phyloP scores from a whole-genome alignment of 1,139 yeast genomes.

The Lodderomyces orthopsilosis region DNA sequence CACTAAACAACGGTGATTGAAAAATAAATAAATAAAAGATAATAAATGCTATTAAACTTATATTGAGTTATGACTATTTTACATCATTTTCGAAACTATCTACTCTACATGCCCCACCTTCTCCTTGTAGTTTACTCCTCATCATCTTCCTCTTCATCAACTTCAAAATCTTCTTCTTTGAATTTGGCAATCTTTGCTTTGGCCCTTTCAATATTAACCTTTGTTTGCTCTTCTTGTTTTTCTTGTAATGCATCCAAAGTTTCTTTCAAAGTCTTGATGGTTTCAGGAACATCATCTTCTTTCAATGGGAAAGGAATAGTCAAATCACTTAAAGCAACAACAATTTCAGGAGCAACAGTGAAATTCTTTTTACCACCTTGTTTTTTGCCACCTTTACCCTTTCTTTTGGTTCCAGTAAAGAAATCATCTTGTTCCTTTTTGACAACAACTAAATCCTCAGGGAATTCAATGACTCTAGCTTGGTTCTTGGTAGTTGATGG shows the following conservation, averaged over 20 bases:
- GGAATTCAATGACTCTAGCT: conserved; percentile 55
- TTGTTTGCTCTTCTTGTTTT: conserved; percentile 81
- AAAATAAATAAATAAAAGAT: background rate
- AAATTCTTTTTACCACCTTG: conserved; percentile 47
- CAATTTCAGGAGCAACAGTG: conserved; percentile 76
- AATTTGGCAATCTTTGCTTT: conserved; percentile 72
- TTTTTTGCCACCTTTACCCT: conserved; percentile 34
- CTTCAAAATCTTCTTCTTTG: conserved; percentile 40
- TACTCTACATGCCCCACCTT: background rate
- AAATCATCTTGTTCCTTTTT: conserved; percentile 63
- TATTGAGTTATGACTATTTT: background rate
- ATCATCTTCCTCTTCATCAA: conserved; percentile 23
- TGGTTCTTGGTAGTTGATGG: conserved; percentile 28
- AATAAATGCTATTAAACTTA: background rate
- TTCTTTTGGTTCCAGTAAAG: conserved; percentile 53
- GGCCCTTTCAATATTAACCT: conserved; percentile 70
- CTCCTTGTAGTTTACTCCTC: conserved; percentile 13
- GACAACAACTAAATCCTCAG: conserved; percentile 62
- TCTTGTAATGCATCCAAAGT: conserved; percentile 69
- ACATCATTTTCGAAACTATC: background rate
- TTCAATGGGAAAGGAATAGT: conserved; percentile 79
- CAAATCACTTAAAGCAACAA: conserved; percentile 74
- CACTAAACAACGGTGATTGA: no score
- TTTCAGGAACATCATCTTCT: conserved; percentile 66
- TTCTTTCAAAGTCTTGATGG: conserved; percentile 67